Base-by-base conservation (phyloP, 768 basidiomycete species). In the Porpolomopsis calyptriformis region DNA sequence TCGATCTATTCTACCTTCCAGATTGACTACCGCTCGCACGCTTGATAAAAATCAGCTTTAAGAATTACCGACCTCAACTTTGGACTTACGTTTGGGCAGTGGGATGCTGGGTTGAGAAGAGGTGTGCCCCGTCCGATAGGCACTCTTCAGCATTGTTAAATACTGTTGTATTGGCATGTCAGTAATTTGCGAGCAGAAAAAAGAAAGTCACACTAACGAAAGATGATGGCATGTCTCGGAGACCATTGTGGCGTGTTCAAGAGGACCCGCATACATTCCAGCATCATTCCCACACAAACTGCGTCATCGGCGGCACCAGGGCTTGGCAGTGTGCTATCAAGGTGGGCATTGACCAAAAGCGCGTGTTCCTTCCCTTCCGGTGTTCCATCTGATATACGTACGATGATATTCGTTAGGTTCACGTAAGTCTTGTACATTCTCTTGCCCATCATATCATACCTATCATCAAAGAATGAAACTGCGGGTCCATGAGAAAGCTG, bases 141-240 rank as follows among this genome's bases (percentile, higher is more conserved):
- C 85, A 89, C 59, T 98, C 93, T 62, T 98, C 93, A 9, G 85
- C 94, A 50, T 94, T 76, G 53, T 97, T 97, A 68, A 94, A 96
- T 50, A 98, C 89, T 92, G 14, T 10, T 29, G 14, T 10, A 3
- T 25, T 5, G 4, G 16, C 9, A 20, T 9, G 22, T 1, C 34
- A 18, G 5, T 8, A 5, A 35, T n/a, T 33, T 8, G n/a, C 25
- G n/a, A 31, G 14, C 6, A 48, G 42, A 16, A 12, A 22, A 38
- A 4, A 27, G 1, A 33, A 11, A 1, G 20, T 22, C 42, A 23
- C 20, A 70, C 86, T 63, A 54, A 91, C 91, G 63, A 60, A 98
- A 91, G 19, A 98, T 72, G 50, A 89, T 73, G 6, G 88, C 72
- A 55, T 88, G 76, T 27, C 73, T 76, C 1, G 91, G 88, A 7